Conservation (phyloP, 2,329 filamentous ascomycete species). For the Daldinia sp. region DNA sequence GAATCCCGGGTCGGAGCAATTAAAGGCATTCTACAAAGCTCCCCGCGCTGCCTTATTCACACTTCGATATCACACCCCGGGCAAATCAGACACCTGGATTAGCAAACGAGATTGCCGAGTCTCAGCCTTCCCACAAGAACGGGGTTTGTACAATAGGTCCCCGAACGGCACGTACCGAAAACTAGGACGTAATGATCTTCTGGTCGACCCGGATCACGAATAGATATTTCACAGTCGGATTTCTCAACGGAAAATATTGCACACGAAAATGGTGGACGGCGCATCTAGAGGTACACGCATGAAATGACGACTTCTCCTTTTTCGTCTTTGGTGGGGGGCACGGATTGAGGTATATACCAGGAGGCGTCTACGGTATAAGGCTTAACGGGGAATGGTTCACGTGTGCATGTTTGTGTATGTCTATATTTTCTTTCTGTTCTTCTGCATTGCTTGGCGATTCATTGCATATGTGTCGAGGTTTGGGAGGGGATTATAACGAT, state of each 20-base stretch:
- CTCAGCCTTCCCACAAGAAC: constrained; percentile 11
- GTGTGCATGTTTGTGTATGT: neutral
- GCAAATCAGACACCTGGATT: constrained; percentile 33
- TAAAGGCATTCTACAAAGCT: constrained; percentile 35
- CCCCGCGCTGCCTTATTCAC: constrained; percentile 42
- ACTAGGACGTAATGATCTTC: neutral
- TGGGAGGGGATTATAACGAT: neutral
- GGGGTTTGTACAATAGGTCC: constrained; percentile 14
- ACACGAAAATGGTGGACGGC: neutral
- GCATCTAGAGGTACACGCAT: constrained; percentile 1
- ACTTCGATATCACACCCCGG: constrained; percentile 38
- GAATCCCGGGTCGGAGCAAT: constrained; percentile 1
- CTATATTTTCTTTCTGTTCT: too few relatives aligned
- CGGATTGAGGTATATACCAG: constrained; percentile 14
- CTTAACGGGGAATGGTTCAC: constrained; percentile 4
- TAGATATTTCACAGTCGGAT: neutral
- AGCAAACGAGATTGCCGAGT: constrained; percentile 29
- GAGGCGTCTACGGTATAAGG: constrained; percentile 17
- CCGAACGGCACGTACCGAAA: constrained; percentile 19
- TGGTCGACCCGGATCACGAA: neutral
- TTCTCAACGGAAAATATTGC: neutral
- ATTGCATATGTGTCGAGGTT: neutral
- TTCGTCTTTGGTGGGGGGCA: neutral
- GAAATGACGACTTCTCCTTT: neutral
- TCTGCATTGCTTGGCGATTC: constrained; percentile 25